These are phyloP conservation scores for Triticum dicoccoides DNA, from an alignment of 176 grass and related monocot species.

Conservation along the genomic window DNA sequence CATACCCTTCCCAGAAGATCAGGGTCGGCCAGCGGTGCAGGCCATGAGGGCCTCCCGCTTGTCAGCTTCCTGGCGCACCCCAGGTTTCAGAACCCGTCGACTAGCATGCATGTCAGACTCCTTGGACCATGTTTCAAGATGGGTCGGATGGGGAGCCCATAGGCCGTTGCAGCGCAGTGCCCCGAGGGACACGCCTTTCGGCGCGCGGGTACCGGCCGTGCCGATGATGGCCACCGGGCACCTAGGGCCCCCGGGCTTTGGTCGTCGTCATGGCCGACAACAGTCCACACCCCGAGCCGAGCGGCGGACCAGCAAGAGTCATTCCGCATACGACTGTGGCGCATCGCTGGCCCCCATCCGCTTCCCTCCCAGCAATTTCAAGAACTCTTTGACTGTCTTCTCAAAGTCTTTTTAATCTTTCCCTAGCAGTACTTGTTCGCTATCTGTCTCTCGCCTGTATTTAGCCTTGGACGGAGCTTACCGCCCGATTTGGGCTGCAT, in stretches of 20 bases:
- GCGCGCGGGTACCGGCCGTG: not conserved
- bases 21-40: conserved; percentile 49
- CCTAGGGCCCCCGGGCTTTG: too few species aligned
- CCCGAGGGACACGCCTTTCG: not conserved
- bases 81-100: conserved; percentile 21
- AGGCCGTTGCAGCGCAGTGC: not conserved
- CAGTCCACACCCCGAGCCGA: conserved; percentile 15
- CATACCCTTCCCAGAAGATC: conserved; percentile 58
- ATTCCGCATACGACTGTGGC: conserved; percentile 22
- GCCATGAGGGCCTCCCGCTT: not conserved
- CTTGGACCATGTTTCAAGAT: conserved; percentile 83
- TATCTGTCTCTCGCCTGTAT: conserved; percentile 63
- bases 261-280: not conserved
- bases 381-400: conserved; percentile 84
- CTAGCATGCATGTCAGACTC: conserved; percentile 62
- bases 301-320: conserved; percentile 6
- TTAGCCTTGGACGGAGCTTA: conserved; percentile 61
- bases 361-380: conserved; percentile 83
- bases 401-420: conserved; percentile 91
- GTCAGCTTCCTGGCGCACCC: conserved; percentile 8
- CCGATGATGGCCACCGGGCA: too few species aligned
- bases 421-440: conserved; percentile 72
- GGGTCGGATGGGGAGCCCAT: conserved; percentile 38
- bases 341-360: conserved; percentile 67
- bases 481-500: conserved; percentile 52